Conservation (phyloP, 2,329 filamentous ascomycete genomes). For the Aspergillus bombycis region DNA sequence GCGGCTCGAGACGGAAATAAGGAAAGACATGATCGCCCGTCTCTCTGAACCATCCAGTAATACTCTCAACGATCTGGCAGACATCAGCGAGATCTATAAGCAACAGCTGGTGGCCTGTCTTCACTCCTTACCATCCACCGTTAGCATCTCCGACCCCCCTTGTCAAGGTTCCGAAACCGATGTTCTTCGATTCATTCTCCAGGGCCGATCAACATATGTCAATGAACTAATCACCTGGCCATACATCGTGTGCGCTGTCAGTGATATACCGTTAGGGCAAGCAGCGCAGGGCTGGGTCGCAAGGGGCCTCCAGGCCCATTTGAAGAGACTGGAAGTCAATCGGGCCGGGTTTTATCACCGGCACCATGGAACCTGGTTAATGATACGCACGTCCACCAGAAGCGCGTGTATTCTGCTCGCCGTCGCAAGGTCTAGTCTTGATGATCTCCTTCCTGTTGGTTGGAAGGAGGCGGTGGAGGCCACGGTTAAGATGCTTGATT, state of each 20-base stretch:
- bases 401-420: too few relatives aligned
- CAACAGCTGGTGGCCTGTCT: background rate
- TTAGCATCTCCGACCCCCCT: background rate
- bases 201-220: background rate
- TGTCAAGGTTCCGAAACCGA: background rate
- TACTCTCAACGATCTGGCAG: background rate
- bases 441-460: too few relatives aligned
- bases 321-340: background rate
- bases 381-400: too few relatives aligned
- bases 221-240: background rate
- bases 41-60: background rate
- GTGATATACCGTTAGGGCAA: background rate
- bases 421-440: too few relatives aligned
- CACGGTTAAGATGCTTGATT: background rate
- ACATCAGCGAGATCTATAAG: background rate
- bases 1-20: background rate
- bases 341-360: background rate
- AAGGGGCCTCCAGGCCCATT: background rate
- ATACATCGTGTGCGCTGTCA: background rate
- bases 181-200: background rate
- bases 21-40: background rate
- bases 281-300: background rate
- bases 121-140: background rate
- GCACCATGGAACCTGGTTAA: background rate
- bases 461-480: background rate